These are phyloP conservation scores for Eragrostis curvula DNA, from an alignment of 176 grass and related monocot species.

Conservation along the genomic window DNA sequence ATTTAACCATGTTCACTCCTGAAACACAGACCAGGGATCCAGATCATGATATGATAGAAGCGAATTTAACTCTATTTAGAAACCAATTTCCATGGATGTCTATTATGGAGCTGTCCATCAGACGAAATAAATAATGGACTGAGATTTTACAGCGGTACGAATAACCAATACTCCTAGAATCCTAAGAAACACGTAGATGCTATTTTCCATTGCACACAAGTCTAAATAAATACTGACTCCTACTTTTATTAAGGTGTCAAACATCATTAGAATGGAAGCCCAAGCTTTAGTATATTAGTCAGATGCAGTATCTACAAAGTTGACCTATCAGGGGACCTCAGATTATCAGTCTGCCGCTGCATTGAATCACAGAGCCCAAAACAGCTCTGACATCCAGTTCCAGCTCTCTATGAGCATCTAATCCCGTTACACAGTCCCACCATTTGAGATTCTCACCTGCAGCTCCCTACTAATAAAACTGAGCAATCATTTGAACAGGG, in stretches of 20 bases:
- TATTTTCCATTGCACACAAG: background rate
- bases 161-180: background rate
- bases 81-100: background rate
- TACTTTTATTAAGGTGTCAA: background rate
- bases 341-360: background rate
- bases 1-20: constrained; percentile 17
- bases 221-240: background rate
- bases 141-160: background rate
- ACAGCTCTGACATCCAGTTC: background rate
- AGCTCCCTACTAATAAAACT: background rate
- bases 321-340: background rate
- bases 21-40: background rate
- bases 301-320: constrained; percentile 7
- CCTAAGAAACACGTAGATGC: background rate
- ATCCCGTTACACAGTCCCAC: background rate
- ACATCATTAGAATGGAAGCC: constrained; percentile 18
- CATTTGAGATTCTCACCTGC: background rate
- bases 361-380: background rate
- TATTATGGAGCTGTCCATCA: background rate
- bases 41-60: constrained; percentile 22
- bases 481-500: background rate
- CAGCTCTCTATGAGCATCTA: background rate
- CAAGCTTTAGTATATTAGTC: background rate
- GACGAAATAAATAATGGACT: background rate
- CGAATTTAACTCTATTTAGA: constrained; percentile 28